Evolutionary conservation across 2,329 filamentous ascomycete species (phyloP).

Genomic region (Taxawa tesnikishii): DNA sequence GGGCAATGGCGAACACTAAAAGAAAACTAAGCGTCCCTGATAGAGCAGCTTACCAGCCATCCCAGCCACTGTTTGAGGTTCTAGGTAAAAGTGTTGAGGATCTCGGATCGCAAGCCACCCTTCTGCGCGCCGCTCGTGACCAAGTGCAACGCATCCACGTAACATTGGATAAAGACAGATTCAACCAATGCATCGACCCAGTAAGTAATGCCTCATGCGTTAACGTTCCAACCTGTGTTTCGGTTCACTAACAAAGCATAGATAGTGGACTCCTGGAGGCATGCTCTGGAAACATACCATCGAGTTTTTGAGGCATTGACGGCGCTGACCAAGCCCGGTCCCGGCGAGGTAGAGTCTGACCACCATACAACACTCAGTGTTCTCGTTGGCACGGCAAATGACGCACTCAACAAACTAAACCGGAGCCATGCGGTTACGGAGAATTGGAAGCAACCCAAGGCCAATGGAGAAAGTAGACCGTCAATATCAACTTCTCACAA

Average conservation of each 20-base stretch:
- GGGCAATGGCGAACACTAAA: no score
- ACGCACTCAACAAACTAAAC: not conserved
- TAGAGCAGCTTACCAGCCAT: constrained; percentile 4
- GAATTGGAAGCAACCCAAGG: not conserved
- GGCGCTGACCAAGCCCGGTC: not conserved
- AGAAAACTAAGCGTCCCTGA: constrained; percentile 3
- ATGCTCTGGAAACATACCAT: not conserved
- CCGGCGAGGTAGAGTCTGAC: not conserved
- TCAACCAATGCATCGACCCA: not conserved
- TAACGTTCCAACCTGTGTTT: not conserved
- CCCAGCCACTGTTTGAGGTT: constrained; percentile 3
- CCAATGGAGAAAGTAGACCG: not conserved
- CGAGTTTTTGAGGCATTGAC: not conserved
- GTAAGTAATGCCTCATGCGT: not conserved
- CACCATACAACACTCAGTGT: not conserved
- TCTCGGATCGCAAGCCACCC: not conserved
- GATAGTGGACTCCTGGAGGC: not conserved
- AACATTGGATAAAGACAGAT: not conserved
- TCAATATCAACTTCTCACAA: no score
- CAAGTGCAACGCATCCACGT: constrained; percentile 1
- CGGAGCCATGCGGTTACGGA: not conserved
- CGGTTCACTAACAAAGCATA: no score
- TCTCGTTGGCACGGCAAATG: not conserved
- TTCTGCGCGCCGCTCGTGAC: constrained; percentile 1
- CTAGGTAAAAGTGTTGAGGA: constrained; percentile 1